A percentile compares a stretch with the other conserved stretches of the same genome.
These are phyloP conservation scores for Centaurea solstitialis DNA, from an alignment of 129 eudicot species.

Conservation along the genomic window DNA sequence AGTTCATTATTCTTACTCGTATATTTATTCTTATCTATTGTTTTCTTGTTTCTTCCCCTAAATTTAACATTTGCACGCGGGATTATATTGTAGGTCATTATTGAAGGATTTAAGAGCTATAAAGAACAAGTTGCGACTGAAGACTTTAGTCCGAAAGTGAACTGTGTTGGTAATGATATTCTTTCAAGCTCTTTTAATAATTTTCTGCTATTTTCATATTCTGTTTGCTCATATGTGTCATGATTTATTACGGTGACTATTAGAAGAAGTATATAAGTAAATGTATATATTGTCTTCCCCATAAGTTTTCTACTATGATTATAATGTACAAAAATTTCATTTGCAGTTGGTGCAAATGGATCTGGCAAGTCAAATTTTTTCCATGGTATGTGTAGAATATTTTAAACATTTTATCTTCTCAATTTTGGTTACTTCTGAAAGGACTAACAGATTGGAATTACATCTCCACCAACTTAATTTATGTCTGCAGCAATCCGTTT, in stretches of 20 bases:
- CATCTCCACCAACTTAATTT: slow-evolving; percentile 5
- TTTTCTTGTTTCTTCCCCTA: neutral
- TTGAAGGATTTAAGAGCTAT: slow-evolving; percentile 97
- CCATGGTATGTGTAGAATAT: slow-evolving; percentile 54
- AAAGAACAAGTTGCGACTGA: slow-evolving; percentile 93
- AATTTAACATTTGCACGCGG: neutral
- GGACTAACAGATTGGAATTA: slow-evolving; percentile 16
- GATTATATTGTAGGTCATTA: slow-evolving; percentile 58
- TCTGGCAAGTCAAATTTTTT: slow-evolving; percentile 98
- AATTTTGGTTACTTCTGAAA: slow-evolving; percentile 1
- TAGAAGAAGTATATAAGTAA: neutral
- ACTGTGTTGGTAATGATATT: slow-evolving; percentile 78
- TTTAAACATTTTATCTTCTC: neutral
- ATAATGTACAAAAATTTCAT: neutral
- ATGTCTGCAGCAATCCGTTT: slow-evolving; percentile 80
- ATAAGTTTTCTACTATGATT: neutral
- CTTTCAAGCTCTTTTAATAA: neutral
- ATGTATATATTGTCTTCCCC: neutral
- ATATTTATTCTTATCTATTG: neutral
- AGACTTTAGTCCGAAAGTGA: slow-evolving; percentile 90
- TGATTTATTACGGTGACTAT: neutral
- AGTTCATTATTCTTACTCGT: neutral
- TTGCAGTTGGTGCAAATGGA: slow-evolving; percentile 99
- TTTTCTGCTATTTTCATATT: neutral
- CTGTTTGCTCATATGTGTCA: slow-evolving; percentile 7